These are phyloP conservation scores for Russula lepida DNA, from an alignment of 768 basidiomycete genomes.

Conservation along the genomic window DNA sequence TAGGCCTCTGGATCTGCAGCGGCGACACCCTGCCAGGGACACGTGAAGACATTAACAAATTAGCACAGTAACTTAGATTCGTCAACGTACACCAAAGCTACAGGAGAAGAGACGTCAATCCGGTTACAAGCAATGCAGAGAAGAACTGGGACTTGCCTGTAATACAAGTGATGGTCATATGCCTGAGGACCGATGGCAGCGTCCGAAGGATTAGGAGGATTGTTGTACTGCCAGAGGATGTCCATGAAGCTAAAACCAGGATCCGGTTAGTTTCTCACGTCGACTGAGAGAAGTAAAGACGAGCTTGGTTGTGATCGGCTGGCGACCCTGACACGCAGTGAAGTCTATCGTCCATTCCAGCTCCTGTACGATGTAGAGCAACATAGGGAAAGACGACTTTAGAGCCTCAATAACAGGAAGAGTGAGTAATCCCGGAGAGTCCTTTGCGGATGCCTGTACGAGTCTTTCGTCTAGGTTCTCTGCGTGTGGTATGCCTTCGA, in stretches of 20 bases:
- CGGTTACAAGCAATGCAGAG: background rate
- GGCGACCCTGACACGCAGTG: background rate
- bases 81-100: constrained; percentile 48
- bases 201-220: constrained; percentile 62
- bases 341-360: background rate
- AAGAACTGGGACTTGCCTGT: constrained; percentile 39
- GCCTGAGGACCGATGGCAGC: constrained; percentile 60
- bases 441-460: background rate
- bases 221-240: constrained; percentile 63
- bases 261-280: background rate
- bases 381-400: constrained; percentile 1
- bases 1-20: constrained; percentile 57
- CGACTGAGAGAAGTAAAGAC: background rate
- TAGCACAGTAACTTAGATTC: background rate
- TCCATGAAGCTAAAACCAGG: constrained; percentile 61
- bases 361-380: background rate
- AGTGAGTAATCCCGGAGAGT: constrained; percentile 5
- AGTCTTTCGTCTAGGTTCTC: background rate
- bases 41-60: background rate
- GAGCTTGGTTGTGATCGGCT: constrained; percentile 13
- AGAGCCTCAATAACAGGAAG: constrained; percentile 4
- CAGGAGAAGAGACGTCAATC: background rate
- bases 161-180: constrained; percentile 79
- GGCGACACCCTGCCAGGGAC: constrained; percentile 54
- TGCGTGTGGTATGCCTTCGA: background rate